These are phyloP conservation scores for Zymoseptoria passerinii DNA, from an alignment of 2,329 filamentous ascomycete species.

Conservation along the genomic window DNA sequence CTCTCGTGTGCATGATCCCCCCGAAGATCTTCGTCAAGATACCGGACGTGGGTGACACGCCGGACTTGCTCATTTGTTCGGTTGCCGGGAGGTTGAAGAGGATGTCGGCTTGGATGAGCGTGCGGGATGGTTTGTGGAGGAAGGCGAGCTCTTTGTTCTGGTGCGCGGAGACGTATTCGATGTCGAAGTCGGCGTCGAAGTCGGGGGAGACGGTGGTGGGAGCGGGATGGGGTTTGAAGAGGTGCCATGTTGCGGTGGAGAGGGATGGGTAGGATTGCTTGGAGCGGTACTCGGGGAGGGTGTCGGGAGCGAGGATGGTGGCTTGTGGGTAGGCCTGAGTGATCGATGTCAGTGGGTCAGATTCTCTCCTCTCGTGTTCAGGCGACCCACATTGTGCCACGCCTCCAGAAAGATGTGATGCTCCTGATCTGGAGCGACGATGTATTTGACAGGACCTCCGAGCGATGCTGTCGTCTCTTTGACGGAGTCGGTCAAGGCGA, in stretches of 20 bases:
- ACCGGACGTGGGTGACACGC: slow-evolving; percentile 48
- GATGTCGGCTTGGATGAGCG: slow-evolving; percentile 81
- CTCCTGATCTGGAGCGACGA: slow-evolving; percentile 80
- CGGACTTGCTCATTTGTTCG: slow-evolving; percentile 64
- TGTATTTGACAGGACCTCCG: slow-evolving; percentile 64
- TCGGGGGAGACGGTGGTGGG: slow-evolving; percentile 55
- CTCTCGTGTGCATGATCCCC: slow-evolving; percentile 52
- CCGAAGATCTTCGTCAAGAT: slow-evolving; percentile 51
- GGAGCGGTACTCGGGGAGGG: slow-evolving; percentile 71
- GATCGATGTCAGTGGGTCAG: background rate
- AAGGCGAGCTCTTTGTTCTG: slow-evolving; percentile 84
- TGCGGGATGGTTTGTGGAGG: slow-evolving; percentile 66
- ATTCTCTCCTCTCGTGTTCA: too few relatives aligned
- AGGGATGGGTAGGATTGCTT: slow-evolving; percentile 30
- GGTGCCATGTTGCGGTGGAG: slow-evolving; percentile 34
- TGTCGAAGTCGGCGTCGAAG: slow-evolving; percentile 80
- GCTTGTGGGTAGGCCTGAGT: slow-evolving; percentile 61
- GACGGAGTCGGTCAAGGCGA: slow-evolving; percentile 70
- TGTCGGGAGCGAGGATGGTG: slow-evolving; percentile 72
- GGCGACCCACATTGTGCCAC: too few relatives aligned
- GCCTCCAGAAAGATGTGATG: slow-evolving; percentile 89
- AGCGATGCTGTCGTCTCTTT: slow-evolving; percentile 50
- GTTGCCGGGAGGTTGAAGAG: slow-evolving; percentile 82
- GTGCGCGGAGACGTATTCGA: slow-evolving; percentile 72
- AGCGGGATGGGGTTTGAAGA: slow-evolving; percentile 42